Evolutionary conservation across 2,329 filamentous ascomycete genomes (phyloP).

Genomic region (Fonsecaea pugnacius): DNA sequence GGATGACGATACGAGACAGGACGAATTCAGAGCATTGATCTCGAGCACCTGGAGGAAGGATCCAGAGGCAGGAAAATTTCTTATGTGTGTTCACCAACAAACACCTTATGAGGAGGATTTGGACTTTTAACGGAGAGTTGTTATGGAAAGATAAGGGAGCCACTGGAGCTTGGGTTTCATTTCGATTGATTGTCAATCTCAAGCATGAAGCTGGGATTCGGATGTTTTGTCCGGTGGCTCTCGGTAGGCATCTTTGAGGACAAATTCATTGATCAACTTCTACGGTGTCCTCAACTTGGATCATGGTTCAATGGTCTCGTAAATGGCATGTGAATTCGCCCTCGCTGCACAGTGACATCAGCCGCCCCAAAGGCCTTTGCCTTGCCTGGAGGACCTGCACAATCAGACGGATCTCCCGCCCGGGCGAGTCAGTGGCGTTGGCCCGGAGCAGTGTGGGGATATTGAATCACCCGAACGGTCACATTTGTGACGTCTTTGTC

Average conservation of each 20-base stretch:
- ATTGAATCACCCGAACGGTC: neutral
- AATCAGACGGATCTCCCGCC: slow-evolving; percentile 7
- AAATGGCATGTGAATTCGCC: slow-evolving; percentile 3
- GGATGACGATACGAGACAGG: slow-evolving; percentile 31
- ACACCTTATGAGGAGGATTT: slow-evolving; percentile 34
- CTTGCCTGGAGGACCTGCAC: neutral
- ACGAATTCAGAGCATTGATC: slow-evolving; percentile 35
- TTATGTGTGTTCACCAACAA: slow-evolving; percentile 37
- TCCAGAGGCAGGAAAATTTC: slow-evolving; percentile 32
- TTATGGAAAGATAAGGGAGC: neutral
- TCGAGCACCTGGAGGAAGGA: slow-evolving; percentile 36
- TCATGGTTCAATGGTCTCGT: neutral
- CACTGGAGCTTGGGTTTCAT: neutral
- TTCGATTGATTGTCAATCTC: neutral
- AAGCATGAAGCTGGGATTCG: neutral
- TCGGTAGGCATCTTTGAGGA: neutral
- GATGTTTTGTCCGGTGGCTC: neutral
- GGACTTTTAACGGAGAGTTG: slow-evolving; percentile 11
- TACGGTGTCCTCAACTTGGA: neutral
- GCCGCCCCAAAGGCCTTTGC: neutral
- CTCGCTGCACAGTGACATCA: slow-evolving; percentile 31
- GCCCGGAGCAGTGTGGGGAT: slow-evolving; percentile 13
- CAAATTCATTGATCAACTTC: neutral
- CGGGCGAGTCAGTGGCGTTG: slow-evolving; percentile 21
- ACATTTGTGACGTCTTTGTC: slow-evolving; percentile 26